Evolutionary conservation across 257 asterid genomes (phyloP).

Genomic region (Forsythia viridissima): DNA sequence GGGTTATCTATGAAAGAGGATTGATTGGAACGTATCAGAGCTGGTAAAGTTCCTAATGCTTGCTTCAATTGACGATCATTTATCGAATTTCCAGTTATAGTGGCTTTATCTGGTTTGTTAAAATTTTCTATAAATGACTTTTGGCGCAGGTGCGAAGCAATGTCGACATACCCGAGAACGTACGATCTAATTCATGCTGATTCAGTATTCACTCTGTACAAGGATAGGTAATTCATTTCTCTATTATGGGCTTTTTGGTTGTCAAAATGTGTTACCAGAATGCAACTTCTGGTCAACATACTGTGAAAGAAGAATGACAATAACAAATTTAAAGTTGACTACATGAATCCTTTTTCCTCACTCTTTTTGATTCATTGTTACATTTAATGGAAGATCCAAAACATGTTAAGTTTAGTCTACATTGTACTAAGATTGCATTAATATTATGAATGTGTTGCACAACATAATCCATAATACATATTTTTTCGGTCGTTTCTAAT

Average conservation of each 20-base stretch:
- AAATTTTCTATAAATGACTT: neutral
- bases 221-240: constrained; percentile 39
- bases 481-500: neutral
- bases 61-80: neutral
- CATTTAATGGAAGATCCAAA: too few relatives aligned
- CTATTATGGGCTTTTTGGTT: neutral
- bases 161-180: constrained; percentile 91
- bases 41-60: constrained; percentile 45
- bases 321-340: neutral
- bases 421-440: too few relatives aligned
- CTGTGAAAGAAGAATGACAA: neutral
- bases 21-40: constrained; percentile 83
- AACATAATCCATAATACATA: neutral
- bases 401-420: too few relatives aligned
- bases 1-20: constrained; percentile 79
- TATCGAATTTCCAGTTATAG: neutral
- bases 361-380: too few relatives aligned
- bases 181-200: constrained; percentile 85
- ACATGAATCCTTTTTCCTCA: too few relatives aligned
- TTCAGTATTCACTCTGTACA: constrained; percentile 68
- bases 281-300: too few relatives aligned
- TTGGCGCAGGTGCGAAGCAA: constrained; percentile 77
- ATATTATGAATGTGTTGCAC: neutral
- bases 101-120: neutral
- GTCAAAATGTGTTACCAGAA: neutral